Evolutionary conservation across 805 yeast species (phyloP), one percentile per base, ranked within the genome.

Genomic region (Monosporozyma aquatica): DNA sequence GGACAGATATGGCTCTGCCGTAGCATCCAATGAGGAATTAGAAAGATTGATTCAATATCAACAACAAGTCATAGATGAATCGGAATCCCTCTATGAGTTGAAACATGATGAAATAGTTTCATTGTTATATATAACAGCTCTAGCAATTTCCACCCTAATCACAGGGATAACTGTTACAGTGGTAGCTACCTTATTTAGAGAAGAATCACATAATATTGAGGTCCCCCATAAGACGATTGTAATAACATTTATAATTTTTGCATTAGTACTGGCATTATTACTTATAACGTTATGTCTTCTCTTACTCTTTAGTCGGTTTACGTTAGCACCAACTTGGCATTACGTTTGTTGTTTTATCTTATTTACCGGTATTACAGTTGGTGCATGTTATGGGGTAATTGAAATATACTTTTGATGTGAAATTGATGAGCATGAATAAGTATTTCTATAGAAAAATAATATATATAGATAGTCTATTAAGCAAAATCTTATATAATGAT

Each of bases 301-400:
- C 13, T 43, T 60, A 2, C 40, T 59, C n/a, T 59, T 60, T 39
- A 59, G 61, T 36, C 49, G 65, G 35, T 57, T 44, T 42, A 42
- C 52, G 1, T 43, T 53, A 26, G 65, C 63, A 3, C 65, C 65
- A 5, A 41, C 51, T 6, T 60, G 65, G 65, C 64, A 60, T 48
- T 60, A 60, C 35, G 36, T 52, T 20, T 44, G 51, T 15, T 51
- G 58, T 35, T 55, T 58, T 34, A 20, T 50, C 2, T 38, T 59
- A 22, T 60, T 59, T 35, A 38, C 56, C 6, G 22, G 52, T 10
- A 55, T 58, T 5, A 52, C 56, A 10, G 47, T 50, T 26, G 56
- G 58, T 9, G 63, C 54, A 3, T 60, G 63, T 36, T 60, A 60
- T 43, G 64, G 64, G 6, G 44, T 60, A 13, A 43, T 58, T 11